Percentiles rank a stretch among this genome's conserved stretches.
phyloP scores from a whole-genome alignment of 2,329 filamentous ascomycete genomes.

The Fusarium sp. region DNA sequence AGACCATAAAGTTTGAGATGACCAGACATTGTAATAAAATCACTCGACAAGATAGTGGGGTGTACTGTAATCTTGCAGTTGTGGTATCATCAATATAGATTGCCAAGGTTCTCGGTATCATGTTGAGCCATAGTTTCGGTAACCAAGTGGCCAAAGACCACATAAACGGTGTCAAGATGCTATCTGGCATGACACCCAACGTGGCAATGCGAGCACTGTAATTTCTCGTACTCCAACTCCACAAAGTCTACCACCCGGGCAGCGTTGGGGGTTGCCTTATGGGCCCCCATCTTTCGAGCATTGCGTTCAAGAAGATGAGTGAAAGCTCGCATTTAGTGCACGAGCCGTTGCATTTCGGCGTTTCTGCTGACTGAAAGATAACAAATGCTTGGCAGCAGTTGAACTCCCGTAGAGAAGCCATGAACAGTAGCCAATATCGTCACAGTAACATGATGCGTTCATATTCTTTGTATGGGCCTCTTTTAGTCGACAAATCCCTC shows the following conservation, averaged over 20 bases:
- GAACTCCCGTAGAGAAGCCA: not conserved
- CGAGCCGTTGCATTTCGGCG: not conserved
- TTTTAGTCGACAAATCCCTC: not conserved
- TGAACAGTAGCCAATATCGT: not conserved
- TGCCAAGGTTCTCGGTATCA: constrained; percentile 10
- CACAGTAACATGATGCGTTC: not conserved
- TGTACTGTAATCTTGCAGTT: not conserved
- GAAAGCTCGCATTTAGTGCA: constrained; percentile 15
- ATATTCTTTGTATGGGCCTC: not conserved
- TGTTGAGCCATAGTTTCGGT: constrained; percentile 24
- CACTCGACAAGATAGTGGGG: constrained; percentile 6
- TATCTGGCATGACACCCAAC: not conserved
- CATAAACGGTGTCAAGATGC: not conserved
- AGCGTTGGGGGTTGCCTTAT: not conserved
- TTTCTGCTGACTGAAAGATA: constrained; percentile 10
- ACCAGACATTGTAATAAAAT: not conserved
- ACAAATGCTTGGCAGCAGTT: constrained; percentile 12
- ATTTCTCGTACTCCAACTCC: constrained; percentile 22
- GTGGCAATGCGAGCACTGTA: constrained; percentile 3
- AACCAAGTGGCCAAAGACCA: not conserved
- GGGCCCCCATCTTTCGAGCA: constrained; percentile 1
- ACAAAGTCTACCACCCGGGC: constrained; percentile 15
- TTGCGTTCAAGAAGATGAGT: not conserved
- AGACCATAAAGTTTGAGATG: not conserved
- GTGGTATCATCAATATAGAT: constrained; percentile 13